Evolutionary conservation across 495 filamentous ascomycete genomes (phyloP).

Genomic region (Rusavskia elegans): DNA sequence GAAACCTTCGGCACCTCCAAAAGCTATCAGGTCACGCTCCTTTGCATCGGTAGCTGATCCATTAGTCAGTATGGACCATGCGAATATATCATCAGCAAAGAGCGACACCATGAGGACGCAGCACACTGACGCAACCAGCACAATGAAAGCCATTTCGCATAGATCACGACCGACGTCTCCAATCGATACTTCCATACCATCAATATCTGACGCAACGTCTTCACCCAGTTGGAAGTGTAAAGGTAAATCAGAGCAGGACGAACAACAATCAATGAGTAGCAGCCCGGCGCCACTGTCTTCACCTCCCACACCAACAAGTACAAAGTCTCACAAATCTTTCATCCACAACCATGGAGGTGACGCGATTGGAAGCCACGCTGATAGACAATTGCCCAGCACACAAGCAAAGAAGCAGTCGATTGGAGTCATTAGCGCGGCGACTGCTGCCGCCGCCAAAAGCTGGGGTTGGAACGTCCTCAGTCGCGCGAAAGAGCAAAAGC

Average conservation of each 20-base stretch:
- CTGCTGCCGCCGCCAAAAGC: slow-evolving; percentile 63
- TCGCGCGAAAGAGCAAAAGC: slow-evolving; percentile 31
- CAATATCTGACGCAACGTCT: too few relatives aligned
- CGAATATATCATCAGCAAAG: slow-evolving; percentile 40
- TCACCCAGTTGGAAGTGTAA: too few relatives aligned
- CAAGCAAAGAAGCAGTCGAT: slow-evolving; percentile 14
- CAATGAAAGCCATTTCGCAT: slow-evolving; percentile 50
- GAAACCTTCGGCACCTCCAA: slow-evolving; percentile 27
- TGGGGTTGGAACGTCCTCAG: slow-evolving; percentile 67
- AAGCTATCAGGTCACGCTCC: slow-evolving; percentile 42
- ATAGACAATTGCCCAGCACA: background rate
- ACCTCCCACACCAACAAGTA: slow-evolving; percentile 6
- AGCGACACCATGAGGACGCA: slow-evolving; percentile 23
- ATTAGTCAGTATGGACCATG: slow-evolving; percentile 44
- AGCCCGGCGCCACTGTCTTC: slow-evolving; percentile 8
- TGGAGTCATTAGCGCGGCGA: slow-evolving; percentile 52
- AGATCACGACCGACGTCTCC: slow-evolving; percentile 44
- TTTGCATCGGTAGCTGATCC: slow-evolving; percentile 50
- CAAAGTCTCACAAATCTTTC: slow-evolving; percentile 4
- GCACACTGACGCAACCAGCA: slow-evolving; percentile 38
- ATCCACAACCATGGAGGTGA: background rate
- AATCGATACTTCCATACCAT: slow-evolving; percentile 4
- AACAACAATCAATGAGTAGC: background rate
- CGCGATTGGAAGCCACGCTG: background rate
- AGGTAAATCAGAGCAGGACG: slow-evolving; percentile 1